Evolutionary conservation across 1,284 basidiomycete species (phyloP), one percentile per base, ranked within the genome.

Genomic region (Marasmius tenuissimus): DNA sequence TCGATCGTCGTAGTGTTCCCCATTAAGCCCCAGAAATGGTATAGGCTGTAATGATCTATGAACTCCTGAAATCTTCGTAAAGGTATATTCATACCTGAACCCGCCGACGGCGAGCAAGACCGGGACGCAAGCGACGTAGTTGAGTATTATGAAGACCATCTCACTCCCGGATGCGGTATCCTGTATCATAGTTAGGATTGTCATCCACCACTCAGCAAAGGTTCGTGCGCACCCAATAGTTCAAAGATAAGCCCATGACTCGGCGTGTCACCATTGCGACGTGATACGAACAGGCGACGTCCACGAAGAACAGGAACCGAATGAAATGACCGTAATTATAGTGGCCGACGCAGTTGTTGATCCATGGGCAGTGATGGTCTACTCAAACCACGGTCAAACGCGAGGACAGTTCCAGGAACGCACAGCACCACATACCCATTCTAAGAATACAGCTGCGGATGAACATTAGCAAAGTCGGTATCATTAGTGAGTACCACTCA

Each of bases 1-100:
- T 99, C 97, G 61, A 99, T 97, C 0, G 97, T 98, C 0, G 97
- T 99, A 11, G 90, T 90, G 73, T 99, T 99, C 20, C 83, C 83
- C 11, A 83, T 69, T n/a, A 97, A 75, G 55, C 87, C 85, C 72
- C 89, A 93, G 65, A 96, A 87, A 69, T 99, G 97, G 72, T 97
- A 99, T 34, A 96, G 61, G 64, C 91, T 93, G 66, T 20, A 20
- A 7, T n/a, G 38, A 27, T 50, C n/a, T 62, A 40, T 51, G 14
- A 20, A 33, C 39, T 33, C n/a, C 20, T 60, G 10, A 1, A 54
- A 35, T 45, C 66, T 54, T 56, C 14, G 33, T 10, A 20, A 27
- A 37, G 51, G 34, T 8, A 45, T 18, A 58, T 14, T 63, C 68
- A 45, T 59, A 89, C 84, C 93, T 94, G 78, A 96, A 96, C 35